Evolutionary conservation across 305 asterid species (phyloP).

Genomic region (Fraxinus ornus): DNA sequence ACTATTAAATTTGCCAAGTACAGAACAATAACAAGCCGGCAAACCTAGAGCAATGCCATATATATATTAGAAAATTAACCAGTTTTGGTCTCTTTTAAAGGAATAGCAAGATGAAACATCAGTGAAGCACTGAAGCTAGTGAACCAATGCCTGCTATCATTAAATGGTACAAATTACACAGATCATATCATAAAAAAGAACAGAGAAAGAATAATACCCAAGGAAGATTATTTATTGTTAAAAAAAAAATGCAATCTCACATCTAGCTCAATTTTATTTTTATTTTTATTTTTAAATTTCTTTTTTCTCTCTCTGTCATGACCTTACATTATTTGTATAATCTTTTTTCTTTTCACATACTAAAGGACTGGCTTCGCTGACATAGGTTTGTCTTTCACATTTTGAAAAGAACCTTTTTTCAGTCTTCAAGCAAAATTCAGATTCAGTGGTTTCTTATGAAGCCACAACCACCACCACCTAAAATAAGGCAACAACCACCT

Average conservation of each 20-base stretch:
- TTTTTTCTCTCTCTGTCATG: background rate
- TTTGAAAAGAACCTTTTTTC: background rate
- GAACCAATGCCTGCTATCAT: background rate
- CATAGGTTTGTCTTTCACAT: background rate
- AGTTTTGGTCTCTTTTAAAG: background rate
- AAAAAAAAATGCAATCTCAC: background rate
- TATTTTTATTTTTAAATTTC: background rate
- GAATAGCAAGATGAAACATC: background rate
- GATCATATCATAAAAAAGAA: background rate
- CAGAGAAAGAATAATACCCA: background rate
- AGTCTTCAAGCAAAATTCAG: background rate
- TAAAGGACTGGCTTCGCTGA: background rate
- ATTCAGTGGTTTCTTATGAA: background rate
- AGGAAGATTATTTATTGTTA: background rate
- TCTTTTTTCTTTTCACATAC: background rate
- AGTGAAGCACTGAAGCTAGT: background rate
- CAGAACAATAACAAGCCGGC: background rate
- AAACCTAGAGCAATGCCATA: background rate
- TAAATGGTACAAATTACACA: background rate
- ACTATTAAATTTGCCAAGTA: background rate
- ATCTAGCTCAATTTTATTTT: background rate
- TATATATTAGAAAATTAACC: background rate
- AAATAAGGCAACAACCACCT: background rate
- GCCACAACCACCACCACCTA: background rate
- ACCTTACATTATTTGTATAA: background rate